Conservation (phyloP, 169 alveolate genomes). For the Babesia gibsoni region DNA sequence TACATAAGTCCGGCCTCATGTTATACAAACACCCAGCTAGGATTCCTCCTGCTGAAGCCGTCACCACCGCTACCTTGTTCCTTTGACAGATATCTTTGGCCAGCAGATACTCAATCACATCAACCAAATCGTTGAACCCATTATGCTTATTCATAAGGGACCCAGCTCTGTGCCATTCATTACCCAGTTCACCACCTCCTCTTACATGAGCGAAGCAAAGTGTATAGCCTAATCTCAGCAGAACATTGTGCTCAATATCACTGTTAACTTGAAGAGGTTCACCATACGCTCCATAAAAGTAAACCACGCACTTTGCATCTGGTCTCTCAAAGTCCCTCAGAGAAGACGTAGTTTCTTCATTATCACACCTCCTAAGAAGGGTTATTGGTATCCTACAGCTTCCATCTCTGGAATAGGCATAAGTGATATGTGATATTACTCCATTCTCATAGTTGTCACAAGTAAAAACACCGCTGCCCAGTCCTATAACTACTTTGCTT, state of each 20-base stretch:
- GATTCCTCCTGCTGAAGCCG: conserved; percentile 54
- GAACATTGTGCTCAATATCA: conserved; percentile 38
- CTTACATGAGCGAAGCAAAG: conserved; percentile 69
- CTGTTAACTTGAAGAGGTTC: conserved; percentile 31
- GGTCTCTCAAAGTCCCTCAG: not conserved
- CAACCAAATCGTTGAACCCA: conserved; percentile 46
- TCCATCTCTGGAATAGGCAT: conserved; percentile 42
- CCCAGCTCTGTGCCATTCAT: conserved; percentile 40
- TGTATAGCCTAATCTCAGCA: conserved; percentile 50
- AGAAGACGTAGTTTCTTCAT: not conserved
- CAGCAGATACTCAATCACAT: conserved; percentile 46
- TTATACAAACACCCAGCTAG: conserved; percentile 55
- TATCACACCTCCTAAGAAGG: not conserved
- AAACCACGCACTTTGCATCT: conserved; percentile 32
- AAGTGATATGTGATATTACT: too few relatives aligned
- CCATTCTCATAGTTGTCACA: too few relatives aligned
- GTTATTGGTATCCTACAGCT: conserved; percentile 37
- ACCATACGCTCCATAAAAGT: conserved; percentile 62
- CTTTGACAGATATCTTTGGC: conserved; percentile 40
- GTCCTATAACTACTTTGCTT: too few relatives aligned
- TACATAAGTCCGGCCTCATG: conserved; percentile 59
- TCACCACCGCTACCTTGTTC: conserved; percentile 15
- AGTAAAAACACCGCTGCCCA: too few relatives aligned
- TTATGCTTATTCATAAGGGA: conserved; percentile 2
- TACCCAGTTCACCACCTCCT: conserved; percentile 64